phyloP scores from a whole-genome alignment of 768 basidiomycete genomes.

The Mycena chlorophos region DNA sequence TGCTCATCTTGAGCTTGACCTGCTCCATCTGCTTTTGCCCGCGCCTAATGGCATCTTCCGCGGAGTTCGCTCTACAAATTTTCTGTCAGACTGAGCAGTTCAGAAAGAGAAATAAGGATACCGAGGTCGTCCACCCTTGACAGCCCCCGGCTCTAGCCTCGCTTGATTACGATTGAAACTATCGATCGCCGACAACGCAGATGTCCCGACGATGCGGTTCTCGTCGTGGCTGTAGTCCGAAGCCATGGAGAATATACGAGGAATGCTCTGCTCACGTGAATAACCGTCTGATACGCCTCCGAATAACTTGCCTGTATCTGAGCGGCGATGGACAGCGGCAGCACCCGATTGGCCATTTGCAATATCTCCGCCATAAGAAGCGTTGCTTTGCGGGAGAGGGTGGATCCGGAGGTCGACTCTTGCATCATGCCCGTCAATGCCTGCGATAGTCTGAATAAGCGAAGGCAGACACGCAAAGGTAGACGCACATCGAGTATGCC shows the following conservation, averaged over 20 bases:
- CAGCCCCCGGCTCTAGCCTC: conserved; percentile 58
- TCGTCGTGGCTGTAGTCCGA: conserved; percentile 76
- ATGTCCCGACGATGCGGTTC: conserved; percentile 79
- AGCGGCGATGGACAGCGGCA: conserved; percentile 81
- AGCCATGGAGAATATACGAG: conserved; percentile 82
- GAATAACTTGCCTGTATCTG: conserved; percentile 65
- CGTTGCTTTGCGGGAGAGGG: conserved; percentile 85
- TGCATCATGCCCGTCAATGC: conserved; percentile 84
- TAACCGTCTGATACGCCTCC: background rate
- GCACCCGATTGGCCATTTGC: conserved; percentile 81
- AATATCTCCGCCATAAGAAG: conserved; percentile 89
- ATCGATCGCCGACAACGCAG: conserved; percentile 84
- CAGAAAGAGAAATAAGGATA: conserved; percentile 25
- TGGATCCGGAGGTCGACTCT: conserved; percentile 70
- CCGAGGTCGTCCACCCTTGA: conserved; percentile 67
- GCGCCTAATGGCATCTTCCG: conserved; percentile 83
- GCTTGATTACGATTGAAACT: conserved; percentile 89
- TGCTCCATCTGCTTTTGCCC: conserved; percentile 91
- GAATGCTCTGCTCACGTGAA: conserved; percentile 61
- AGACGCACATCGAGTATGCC: conserved; percentile 81
- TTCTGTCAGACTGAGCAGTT: background rate
- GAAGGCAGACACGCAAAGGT: background rate
- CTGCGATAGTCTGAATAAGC: conserved; percentile 39
- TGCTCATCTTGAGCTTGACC: conserved; percentile 81
- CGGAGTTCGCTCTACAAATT: conserved; percentile 62